Percentiles rank a stretch among this genome's conserved stretches.
phyloP scores from a whole-genome alignment of 2,329 filamentous ascomycete genomes.

The Blastomyces silverae region DNA sequence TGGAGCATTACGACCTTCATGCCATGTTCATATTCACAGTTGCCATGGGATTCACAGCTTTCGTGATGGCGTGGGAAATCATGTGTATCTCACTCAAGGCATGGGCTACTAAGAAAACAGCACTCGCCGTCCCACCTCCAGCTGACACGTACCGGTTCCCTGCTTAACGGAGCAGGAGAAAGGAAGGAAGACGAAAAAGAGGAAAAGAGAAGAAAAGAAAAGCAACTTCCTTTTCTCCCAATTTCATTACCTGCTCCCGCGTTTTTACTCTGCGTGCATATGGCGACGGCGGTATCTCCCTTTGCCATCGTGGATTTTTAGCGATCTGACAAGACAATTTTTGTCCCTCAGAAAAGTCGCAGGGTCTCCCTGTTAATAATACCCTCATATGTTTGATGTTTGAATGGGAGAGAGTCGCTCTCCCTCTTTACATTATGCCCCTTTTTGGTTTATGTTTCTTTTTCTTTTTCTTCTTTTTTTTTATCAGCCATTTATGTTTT shows the following conservation, averaged over 20 bases:
- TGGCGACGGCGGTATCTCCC: not conserved
- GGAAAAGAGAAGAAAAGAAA: not conserved
- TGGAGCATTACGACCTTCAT: slow-evolving; percentile 69
- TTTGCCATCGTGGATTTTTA: not conserved
- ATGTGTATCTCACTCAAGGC: slow-evolving; percentile 76
- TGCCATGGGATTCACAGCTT: slow-evolving; percentile 71
- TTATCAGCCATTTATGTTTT: not conserved
- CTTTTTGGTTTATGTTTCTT: not conserved
- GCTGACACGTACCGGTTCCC: slow-evolving; percentile 2
- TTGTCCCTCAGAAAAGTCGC: not conserved
- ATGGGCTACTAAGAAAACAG: slow-evolving; percentile 58
- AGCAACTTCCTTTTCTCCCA: not conserved
- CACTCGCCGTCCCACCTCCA: slow-evolving; percentile 24
- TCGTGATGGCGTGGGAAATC: slow-evolving; percentile 81
- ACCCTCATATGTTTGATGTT: not conserved
- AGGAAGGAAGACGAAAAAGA: not conserved
- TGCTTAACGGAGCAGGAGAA: not conserved
- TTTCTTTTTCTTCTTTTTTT: not conserved
- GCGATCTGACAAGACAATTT: not conserved
- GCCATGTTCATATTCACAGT: slow-evolving; percentile 93
- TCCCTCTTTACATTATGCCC: not conserved
- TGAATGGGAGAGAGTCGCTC: not conserved
- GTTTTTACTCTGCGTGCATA: not conserved
- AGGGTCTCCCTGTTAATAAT: not conserved
- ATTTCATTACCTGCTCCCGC: not conserved